Evolutionary conservation across 1,139 yeast genomes (phyloP), one percentile per base, ranked within the genome.

Genomic region (Saccharomycopsis phalli): DNA sequence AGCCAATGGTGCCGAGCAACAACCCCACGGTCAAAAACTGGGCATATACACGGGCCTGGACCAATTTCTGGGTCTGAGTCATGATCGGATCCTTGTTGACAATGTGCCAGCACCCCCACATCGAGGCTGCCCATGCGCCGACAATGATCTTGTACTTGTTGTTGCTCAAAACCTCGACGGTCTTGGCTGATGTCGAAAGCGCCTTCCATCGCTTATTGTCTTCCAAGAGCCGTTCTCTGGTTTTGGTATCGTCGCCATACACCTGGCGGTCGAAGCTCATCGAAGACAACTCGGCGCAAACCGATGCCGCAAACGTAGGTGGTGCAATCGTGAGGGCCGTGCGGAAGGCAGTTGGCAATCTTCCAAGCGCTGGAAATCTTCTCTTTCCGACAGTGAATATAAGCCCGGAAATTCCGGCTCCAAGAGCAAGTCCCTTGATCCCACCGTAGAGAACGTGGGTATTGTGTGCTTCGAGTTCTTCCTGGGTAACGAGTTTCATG

Each of bases 11-110:
- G 28, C 76, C 79, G 49, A 81, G 62, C 50, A 81, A 63, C 47
- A 81, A 64, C 7, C 71, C 67, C 44, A 80, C 80, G 2, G 88
- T 77, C 45, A 83, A 63, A 48, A 82, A 87, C 61, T 86, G 95
- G 6, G 95, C 95, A 58, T 84, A 84, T 79, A 86, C 86, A 72
- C 95, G 80, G 22, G 95, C 95, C 59, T 83, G 94, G 23, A 84
- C 95, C 30, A 84, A 75, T 61, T 86, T 87, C 63, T 87, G 95
- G 4, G 94, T 66, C 45, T 71, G 73, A 43, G 87, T 74, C 79
- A 86, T 70, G 59, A 76, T 68, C 51, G 76, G 80, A 60, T 86
- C 95, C 52, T 71, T 73, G 65, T 83, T 80, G 39, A 84, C 86
- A 38, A 67, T 54, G 44, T 66, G 74, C 86, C 93, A 84, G 2